Conservation (phyloP, 805 yeast genomes). For the Clavispora santaluciae region DNA sequence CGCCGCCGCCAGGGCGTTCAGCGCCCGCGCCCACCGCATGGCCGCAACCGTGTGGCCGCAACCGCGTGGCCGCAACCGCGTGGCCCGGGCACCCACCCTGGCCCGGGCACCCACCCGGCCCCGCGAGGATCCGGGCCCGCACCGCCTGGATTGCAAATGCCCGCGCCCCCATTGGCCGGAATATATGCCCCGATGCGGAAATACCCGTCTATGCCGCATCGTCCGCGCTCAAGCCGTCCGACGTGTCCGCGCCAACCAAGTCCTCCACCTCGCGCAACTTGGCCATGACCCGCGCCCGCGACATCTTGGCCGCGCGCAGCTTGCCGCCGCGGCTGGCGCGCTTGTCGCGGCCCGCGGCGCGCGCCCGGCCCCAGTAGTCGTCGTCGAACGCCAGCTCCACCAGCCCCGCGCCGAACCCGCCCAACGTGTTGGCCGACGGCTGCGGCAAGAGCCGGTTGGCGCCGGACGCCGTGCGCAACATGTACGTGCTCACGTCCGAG, state of each 20-base stretch:
- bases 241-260: not conserved
- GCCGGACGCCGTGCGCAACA: constrained; percentile 1
- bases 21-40: too few species aligned
- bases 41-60: too few species aligned
- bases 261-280: constrained; percentile 1
- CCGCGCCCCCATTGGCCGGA: not conserved
- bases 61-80: too few species aligned
- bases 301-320: not conserved
- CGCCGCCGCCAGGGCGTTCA: too few species aligned
- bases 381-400: constrained; percentile 36
- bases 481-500: constrained; percentile 21
- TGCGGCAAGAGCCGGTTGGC: constrained; percentile 17
- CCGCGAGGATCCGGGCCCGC: too few species aligned
- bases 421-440: constrained; percentile 30
- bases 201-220: not conserved
- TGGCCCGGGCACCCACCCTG: too few species aligned
- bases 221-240: not conserved
- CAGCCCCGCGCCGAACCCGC: constrained; percentile 34
- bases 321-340: not conserved
- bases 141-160: not conserved
- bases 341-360: constrained; percentile 13
- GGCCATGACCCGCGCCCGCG: not conserved
- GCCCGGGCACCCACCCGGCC: too few species aligned
- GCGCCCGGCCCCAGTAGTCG: constrained; percentile 26
- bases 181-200: not conserved